These are phyloP conservation scores for Physaria fendleri DNA, from an alignment of 345 rosid species.

Conservation along the genomic window DNA sequence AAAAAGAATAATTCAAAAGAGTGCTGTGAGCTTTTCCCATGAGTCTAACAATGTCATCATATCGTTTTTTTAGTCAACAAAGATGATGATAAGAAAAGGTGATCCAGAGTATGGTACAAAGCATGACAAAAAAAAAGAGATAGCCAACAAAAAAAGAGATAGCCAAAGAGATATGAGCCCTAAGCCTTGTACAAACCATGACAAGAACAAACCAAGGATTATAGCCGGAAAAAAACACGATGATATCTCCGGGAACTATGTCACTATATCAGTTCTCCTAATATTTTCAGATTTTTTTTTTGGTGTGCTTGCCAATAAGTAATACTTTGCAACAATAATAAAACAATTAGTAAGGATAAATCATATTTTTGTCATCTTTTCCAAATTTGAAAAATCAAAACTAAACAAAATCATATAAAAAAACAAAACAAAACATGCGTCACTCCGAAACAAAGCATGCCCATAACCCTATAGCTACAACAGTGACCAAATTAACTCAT, in stretches of 20 bases:
- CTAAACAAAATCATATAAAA: constrained; percentile 13
- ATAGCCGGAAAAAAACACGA: too few relatives aligned
- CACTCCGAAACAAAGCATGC: constrained; percentile 46
- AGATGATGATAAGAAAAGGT: too few relatives aligned
- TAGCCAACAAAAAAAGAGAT: too few relatives aligned
- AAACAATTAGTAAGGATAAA: too few relatives aligned
- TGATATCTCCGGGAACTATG: too few relatives aligned
- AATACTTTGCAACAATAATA: background rate
- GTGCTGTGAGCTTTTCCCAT: constrained; percentile 6
- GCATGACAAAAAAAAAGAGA: too few relatives aligned
- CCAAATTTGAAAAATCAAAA: background rate
- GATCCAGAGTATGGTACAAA: too few relatives aligned
- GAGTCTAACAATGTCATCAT: constrained; percentile 24
- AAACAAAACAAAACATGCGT: constrained; percentile 12
- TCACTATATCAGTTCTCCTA: background rate
- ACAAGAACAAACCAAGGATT: too few relatives aligned
- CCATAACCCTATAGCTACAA: constrained; percentile 43
- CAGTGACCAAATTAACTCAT: constrained; percentile 9
- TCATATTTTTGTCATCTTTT: constrained; percentile 13
- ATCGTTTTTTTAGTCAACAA: too few relatives aligned
- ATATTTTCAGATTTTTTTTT: background rate
- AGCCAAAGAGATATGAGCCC: too few relatives aligned
- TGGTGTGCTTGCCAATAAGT: background rate
- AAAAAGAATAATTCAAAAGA: background rate
- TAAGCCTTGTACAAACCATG: too few relatives aligned